These are phyloP conservation scores for Protomyces arabidopsidicola DNA, from an alignment of 1,139 yeast species.

Conservation along the genomic window DNA sequence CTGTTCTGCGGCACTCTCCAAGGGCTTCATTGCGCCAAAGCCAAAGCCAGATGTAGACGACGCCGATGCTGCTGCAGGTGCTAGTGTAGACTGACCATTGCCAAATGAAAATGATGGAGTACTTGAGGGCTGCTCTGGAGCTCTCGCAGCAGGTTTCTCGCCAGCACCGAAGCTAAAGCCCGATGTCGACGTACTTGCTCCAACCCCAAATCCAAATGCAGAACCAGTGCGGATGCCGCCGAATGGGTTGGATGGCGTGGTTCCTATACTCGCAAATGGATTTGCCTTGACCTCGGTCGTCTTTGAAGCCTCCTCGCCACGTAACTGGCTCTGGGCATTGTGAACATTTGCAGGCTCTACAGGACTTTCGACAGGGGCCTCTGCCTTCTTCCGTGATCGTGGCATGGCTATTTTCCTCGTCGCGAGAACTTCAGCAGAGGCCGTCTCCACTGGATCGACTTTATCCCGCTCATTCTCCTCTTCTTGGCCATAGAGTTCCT, in stretches of 20 bases:
- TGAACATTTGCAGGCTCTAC: too few species aligned
- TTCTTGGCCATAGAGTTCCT: slow-evolving; percentile 15
- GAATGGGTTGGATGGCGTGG: not conserved
- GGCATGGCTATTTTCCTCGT: slow-evolving; percentile 30
- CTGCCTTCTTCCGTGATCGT: slow-evolving; percentile 25
- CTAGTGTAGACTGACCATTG: not conserved
- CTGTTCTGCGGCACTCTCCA: not conserved
- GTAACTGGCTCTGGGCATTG: not conserved
- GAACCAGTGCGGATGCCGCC: slow-evolving; percentile 1
- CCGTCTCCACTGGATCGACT: slow-evolving; percentile 27
- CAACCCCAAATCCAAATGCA: slow-evolving; percentile 7
- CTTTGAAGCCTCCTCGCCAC: not conserved
- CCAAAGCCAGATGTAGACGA: not conserved
- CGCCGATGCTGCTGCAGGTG: not conserved
- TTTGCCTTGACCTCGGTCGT: slow-evolving; percentile 1
- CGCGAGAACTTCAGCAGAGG: slow-evolving; percentile 29
- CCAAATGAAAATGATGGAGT: slow-evolving; percentile 22
- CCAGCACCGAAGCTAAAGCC: not conserved
- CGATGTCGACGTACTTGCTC: not conserved
- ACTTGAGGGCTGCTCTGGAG: not conserved
- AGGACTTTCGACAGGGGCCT: not conserved
- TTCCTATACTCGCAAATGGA: slow-evolving; percentile 12
- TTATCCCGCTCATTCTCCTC: slow-evolving; percentile 28
- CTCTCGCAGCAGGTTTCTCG: not conserved
- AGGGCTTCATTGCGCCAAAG: not conserved